Evolutionary conservation across 331 rosid genomes (phyloP).

Genomic region (Rhamnella rubrinervis): DNA sequence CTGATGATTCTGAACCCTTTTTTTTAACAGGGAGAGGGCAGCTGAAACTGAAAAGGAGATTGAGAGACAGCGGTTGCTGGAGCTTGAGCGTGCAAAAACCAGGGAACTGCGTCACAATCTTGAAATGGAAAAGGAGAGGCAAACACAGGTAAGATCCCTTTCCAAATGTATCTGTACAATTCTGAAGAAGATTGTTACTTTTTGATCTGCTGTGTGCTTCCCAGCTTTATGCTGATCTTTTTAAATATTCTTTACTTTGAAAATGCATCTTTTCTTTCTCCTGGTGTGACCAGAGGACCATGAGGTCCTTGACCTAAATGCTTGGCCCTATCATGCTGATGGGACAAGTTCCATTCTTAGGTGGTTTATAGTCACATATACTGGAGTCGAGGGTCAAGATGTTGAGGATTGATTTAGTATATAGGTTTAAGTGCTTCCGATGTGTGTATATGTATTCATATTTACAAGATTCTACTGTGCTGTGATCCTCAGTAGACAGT

Average conservation of each 20-base stretch:
- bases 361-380: too few species aligned
- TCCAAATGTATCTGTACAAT: neutral
- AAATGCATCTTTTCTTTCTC: neutral
- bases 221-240: neutral
- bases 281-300: neutral
- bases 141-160: conserved; percentile 62
- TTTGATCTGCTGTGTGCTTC: neutral
- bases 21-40: conserved; percentile 60
- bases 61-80: conserved; percentile 78
- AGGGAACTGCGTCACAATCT: conserved; percentile 88
- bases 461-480: too few species aligned
- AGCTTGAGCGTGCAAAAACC: conserved; percentile 84
- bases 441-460: too few species aligned
- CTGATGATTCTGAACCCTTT: conserved; percentile 11
- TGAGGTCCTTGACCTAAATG: too few species aligned
- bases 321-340: too few species aligned
- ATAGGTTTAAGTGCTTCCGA: too few species aligned
- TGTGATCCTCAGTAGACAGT: too few species aligned
- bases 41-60: conserved; percentile 80
- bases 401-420: too few species aligned
- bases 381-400: too few species aligned
- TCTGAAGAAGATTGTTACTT: neutral
- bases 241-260: neutral
- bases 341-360: too few species aligned
- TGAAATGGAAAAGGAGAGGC: conserved; percentile 93